Percentiles rank a stretch among this genome's conserved stretches.
These are phyloP conservation scores for Pyrenophora graminea DNA, from an alignment of 2,329 filamentous ascomycete species.

Conservation along the genomic window DNA sequence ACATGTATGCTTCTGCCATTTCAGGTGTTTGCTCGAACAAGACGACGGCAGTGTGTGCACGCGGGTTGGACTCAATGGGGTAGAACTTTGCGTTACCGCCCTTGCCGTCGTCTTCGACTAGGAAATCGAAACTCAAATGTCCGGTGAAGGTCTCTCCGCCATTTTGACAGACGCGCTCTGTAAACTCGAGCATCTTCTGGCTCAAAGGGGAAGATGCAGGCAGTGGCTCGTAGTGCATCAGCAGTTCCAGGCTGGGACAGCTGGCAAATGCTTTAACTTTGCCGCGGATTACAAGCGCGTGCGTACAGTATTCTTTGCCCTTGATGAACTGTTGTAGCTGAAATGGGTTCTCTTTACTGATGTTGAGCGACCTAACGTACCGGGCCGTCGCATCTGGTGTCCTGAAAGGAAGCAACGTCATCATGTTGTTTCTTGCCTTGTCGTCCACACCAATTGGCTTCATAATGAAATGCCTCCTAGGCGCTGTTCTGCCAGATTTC, in stretches of 20 bases:
- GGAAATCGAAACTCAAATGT: conserved; percentile 73
- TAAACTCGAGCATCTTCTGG: conserved; percentile 67
- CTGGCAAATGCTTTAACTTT: conserved; percentile 68
- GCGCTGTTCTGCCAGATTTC: conserved; percentile 14
- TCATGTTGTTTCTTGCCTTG: conserved; percentile 62
- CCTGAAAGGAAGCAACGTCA: conserved; percentile 63
- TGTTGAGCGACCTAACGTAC: conserved; percentile 59
- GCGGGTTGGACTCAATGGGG: conserved; percentile 73
- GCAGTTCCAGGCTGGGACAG: conserved; percentile 64
- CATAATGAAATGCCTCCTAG: conserved; percentile 63
- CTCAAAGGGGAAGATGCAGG: conserved; percentile 59
- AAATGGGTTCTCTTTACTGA: conserved; percentile 62
- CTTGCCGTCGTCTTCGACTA: conserved; percentile 57
- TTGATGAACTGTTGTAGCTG: conserved; percentile 70
- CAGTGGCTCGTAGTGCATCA: conserved; percentile 69
- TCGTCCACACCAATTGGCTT: conserved; percentile 69
- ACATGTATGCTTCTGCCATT: conserved; percentile 37
- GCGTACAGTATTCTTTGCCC: conserved; percentile 71
- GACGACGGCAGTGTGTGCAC: conserved; percentile 69
- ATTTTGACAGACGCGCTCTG: conserved; percentile 59
- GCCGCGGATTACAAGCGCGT: conserved; percentile 69
- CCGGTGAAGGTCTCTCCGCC: conserved; percentile 63
- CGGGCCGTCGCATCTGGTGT: conserved; percentile 58
- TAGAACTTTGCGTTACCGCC: conserved; percentile 53
- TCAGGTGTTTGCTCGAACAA: conserved; percentile 55